Evolutionary conservation across 371 early-diverging fungal genomes (phyloP).

Genomic region (Amoeboaphelidium protococcarum): DNA sequence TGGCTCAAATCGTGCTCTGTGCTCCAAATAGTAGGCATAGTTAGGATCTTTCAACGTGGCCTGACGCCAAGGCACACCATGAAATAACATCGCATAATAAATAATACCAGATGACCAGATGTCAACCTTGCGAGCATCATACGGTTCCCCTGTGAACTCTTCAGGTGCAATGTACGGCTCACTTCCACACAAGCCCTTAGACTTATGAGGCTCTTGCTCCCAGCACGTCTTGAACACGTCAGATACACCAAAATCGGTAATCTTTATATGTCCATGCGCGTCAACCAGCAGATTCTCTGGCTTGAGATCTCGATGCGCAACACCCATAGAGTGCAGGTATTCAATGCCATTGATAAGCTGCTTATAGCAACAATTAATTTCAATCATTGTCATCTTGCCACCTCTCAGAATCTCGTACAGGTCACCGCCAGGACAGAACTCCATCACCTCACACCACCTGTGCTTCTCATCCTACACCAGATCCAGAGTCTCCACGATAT

Average conservation of each 20-base stretch:
- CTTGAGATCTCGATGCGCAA: conserved; percentile 50
- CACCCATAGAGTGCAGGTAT: conserved; percentile 75
- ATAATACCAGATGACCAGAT: conserved; percentile 63
- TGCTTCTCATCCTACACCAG: conserved; percentile 45
- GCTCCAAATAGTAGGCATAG: conserved; percentile 4
- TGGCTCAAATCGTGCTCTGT: neutral
- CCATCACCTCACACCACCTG: conserved; percentile 84
- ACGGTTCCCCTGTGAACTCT: conserved; percentile 36
- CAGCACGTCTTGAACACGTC: conserved; percentile 38
- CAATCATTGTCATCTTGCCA: conserved; percentile 35
- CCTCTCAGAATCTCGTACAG: conserved; percentile 40
- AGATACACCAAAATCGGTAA: conserved; percentile 91
- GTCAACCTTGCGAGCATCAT: conserved; percentile 48
- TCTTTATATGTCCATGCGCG: conserved; percentile 53
- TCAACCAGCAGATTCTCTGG: conserved; percentile 72
- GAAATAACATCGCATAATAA: conserved; percentile 46
- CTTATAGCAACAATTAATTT: conserved; percentile 63
- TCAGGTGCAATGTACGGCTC: conserved; percentile 80
- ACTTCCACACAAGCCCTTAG: conserved; percentile 11
- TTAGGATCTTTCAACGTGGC: conserved; percentile 37
- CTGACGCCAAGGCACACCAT: conserved; percentile 39
- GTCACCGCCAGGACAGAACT: conserved; percentile 59
- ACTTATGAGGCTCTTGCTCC: conserved; percentile 6
- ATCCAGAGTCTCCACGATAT: conserved; percentile 60
- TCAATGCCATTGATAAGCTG: conserved; percentile 67